phyloP scores from a whole-genome alignment of 2,329 filamentous ascomycete species.

The Penicillium crustosum region DNA sequence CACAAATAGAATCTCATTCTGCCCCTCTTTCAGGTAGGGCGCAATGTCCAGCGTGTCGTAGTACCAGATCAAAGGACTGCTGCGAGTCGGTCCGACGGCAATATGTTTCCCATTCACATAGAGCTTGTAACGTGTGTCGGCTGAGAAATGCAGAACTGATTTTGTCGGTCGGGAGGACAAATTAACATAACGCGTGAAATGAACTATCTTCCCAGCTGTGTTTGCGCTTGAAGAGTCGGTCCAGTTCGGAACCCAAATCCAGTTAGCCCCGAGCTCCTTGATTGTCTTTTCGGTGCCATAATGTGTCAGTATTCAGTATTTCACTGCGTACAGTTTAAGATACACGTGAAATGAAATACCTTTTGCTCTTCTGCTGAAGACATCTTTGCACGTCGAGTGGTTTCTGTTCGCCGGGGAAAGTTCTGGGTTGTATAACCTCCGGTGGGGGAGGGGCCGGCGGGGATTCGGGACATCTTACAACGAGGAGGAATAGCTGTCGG shows the following conservation, averaged over 20 bases:
- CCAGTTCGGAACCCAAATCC: slow-evolving; percentile 1
- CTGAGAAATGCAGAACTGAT: slow-evolving; percentile 35
- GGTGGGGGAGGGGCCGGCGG: not conserved
- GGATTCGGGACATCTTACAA: not conserved
- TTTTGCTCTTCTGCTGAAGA: not conserved
- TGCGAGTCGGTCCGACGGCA: slow-evolving; percentile 39
- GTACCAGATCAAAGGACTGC: slow-evolving; percentile 37
- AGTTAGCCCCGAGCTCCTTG: not conserved
- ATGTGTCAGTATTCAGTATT: not conserved
- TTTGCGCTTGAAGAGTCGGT: not conserved
- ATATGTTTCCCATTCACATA: slow-evolving; percentile 41
- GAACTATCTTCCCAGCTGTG: slow-evolving; percentile 3
- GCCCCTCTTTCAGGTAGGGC: slow-evolving; percentile 21
- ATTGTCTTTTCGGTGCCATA: not conserved
- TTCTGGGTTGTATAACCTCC: not conserved
- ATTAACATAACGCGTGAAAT: slow-evolving; percentile 11
- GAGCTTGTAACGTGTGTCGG: slow-evolving; percentile 48
- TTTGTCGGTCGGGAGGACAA: slow-evolving; percentile 16
- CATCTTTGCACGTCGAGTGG: not conserved
- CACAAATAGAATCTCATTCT: slow-evolving; percentile 25
- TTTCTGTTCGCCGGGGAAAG: not conserved
- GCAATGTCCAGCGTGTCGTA: slow-evolving; percentile 34
- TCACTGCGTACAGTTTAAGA: fast-evolving
- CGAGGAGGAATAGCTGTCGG: not conserved
- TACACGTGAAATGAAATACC: not conserved